phyloP scores from a whole-genome alignment of 2,329 filamentous ascomycete species.

The Fusarium acutatum region DNA sequence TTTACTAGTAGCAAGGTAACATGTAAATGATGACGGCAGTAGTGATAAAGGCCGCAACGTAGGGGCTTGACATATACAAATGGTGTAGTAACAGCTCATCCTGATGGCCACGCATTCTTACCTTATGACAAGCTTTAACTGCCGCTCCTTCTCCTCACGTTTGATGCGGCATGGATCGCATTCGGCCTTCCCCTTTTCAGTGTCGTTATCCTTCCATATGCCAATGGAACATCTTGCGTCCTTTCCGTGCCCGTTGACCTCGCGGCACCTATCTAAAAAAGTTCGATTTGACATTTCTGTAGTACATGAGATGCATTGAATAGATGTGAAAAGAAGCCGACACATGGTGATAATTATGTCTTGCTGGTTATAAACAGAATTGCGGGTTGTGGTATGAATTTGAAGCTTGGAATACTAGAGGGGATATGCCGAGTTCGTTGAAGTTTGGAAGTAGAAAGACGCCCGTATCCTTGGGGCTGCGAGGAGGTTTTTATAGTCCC shows the following conservation, averaged over 20 bases:
- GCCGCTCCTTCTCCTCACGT: background rate
- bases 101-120: no score
- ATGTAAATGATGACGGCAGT: accelerated
- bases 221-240: background rate
- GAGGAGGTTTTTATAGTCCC: accelerated
- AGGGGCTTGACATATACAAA: accelerated
- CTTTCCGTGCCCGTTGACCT: background rate
- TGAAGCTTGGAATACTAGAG: no score
- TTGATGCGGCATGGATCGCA: background rate
- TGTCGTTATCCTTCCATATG: accelerated
- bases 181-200: background rate
- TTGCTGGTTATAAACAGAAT: background rate
- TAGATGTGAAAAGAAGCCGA: background rate
- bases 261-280: background rate
- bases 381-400: accelerated
- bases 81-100: no score
- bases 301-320: background rate
- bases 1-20: accelerated
- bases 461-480: accelerated
- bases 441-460: no score
- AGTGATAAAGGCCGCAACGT: no score
- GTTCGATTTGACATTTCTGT: background rate
- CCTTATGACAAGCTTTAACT: background rate
- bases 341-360: background rate
- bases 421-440: background rate